These are phyloP conservation scores for Cucumis sativus DNA, from an alignment of 306 rosid species.

Conservation along the genomic window DNA sequence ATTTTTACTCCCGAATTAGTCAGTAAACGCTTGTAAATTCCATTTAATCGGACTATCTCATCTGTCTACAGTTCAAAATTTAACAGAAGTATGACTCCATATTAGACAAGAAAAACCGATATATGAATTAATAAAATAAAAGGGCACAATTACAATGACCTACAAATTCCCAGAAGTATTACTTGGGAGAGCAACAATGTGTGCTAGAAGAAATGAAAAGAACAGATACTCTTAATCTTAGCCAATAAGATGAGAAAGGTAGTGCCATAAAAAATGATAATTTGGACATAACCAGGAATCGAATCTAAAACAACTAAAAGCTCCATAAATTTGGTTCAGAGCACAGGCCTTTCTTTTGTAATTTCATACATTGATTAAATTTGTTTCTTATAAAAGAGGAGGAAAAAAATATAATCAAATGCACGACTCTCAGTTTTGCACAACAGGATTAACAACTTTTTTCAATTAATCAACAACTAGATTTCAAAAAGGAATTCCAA, in stretches of 20 bases:
- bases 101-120: background rate
- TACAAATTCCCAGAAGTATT: background rate
- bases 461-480: background rate
- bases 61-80: conserved; percentile 52
- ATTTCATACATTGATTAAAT: too few species aligned
- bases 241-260: background rate
- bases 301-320: background rate
- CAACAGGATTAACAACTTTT: background rate
- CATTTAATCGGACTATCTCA: conserved; percentile 79
- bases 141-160: background rate
- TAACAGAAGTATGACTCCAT: background rate
- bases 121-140: background rate
- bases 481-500: background rate
- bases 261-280: background rate
- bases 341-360: too few species aligned
- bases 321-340: background rate
- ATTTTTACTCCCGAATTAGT: conserved; percentile 74
- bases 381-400: too few species aligned
- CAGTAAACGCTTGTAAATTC: conserved; percentile 83
- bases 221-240: background rate
- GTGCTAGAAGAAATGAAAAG: background rate
- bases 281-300: background rate
- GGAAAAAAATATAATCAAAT: background rate
- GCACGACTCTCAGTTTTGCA: background rate
- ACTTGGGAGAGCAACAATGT: background rate